phyloP scores from a whole-genome alignment of 2,329 filamentous ascomycete genomes.

The Bipolaris sorokiniana region DNA sequence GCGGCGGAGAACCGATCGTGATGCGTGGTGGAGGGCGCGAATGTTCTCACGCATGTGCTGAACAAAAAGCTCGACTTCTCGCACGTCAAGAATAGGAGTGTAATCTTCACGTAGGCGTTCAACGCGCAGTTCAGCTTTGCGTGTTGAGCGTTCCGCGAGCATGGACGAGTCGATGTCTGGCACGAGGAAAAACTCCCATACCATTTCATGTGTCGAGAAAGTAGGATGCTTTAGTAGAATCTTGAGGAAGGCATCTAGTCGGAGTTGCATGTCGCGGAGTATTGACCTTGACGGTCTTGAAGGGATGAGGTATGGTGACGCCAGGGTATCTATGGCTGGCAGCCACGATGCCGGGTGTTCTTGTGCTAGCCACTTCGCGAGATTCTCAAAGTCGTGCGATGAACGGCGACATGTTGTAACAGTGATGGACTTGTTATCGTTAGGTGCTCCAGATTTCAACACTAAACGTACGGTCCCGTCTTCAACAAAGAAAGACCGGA shows the following conservation, averaged over 20 bases:
- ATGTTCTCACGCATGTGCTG: constrained; percentile 90
- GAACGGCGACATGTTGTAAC: constrained; percentile 93
- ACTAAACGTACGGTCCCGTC: constrained; percentile 92
- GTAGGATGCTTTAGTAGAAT: constrained; percentile 88
- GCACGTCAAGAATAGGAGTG: constrained; percentile 77
- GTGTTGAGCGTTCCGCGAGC: constrained; percentile 84
- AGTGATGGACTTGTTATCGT: constrained; percentile 80
- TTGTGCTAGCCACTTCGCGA: constrained; percentile 79
- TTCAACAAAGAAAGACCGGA: constrained; percentile 95
- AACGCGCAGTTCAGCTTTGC: constrained; percentile 81
- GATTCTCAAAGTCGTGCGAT: constrained; percentile 86
- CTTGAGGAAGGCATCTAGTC: constrained; percentile 85
- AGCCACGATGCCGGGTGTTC: constrained; percentile 98
- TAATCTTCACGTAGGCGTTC: constrained; percentile 91
- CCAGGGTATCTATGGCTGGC: constrained; percentile 75
- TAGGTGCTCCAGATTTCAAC: constrained; percentile 89
- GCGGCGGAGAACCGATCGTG: constrained; percentile 79
- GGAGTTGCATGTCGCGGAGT: constrained; percentile 83
- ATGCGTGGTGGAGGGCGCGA: constrained; percentile 80
- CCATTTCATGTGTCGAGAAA: constrained; percentile 93
- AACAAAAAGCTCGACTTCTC: constrained; percentile 91
- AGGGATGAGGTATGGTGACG: constrained; percentile 90
- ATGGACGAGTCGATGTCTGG: constrained; percentile 89
- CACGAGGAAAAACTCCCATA: constrained; percentile 99
- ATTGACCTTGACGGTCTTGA: constrained; percentile 88